Percentiles rank a stretch among this genome's conserved stretches.
Conservation (phyloP, 345 rosid genomes). For the Aquilaria malaccensis region DNA sequence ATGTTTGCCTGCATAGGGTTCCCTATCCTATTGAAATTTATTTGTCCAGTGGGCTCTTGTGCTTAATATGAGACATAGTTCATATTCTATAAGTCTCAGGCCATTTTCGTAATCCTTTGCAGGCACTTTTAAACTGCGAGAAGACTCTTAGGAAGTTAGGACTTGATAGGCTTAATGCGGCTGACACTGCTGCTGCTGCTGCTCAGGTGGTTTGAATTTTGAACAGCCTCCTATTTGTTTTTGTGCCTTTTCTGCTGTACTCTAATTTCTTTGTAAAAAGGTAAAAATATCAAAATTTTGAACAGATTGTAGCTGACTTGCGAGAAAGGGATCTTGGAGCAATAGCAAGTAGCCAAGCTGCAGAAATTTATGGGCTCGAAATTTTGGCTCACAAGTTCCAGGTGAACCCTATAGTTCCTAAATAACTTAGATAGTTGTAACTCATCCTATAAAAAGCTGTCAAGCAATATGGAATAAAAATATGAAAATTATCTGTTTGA, state of each 20-base stretch:
- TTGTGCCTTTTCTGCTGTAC: background rate
- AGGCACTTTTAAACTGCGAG: conserved; percentile 88
- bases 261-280: background rate
- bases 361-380: conserved; percentile 75
- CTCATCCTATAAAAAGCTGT: background rate
- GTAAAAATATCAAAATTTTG: background rate
- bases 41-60: no score
- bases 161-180: conserved; percentile 41
- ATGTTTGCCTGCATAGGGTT: no score
- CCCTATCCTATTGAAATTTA: no score
- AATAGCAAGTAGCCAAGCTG: conserved; percentile 88
- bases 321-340: conserved; percentile 63
- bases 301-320: conserved; percentile 52
- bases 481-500: no score
- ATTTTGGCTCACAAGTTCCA: conserved; percentile 73
- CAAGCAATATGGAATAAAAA: no score
- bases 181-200: conserved; percentile 91
- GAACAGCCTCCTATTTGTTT: conserved; percentile 8
- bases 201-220: conserved; percentile 52
- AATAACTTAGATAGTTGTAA: background rate
- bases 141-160: conserved; percentile 53
- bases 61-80: no score
- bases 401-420: conserved; percentile 26
- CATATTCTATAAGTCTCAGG: no score
- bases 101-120: conserved; percentile 8